Conservation (phyloP, 805 yeast species). For the Metschnikowia lunata region DNA sequence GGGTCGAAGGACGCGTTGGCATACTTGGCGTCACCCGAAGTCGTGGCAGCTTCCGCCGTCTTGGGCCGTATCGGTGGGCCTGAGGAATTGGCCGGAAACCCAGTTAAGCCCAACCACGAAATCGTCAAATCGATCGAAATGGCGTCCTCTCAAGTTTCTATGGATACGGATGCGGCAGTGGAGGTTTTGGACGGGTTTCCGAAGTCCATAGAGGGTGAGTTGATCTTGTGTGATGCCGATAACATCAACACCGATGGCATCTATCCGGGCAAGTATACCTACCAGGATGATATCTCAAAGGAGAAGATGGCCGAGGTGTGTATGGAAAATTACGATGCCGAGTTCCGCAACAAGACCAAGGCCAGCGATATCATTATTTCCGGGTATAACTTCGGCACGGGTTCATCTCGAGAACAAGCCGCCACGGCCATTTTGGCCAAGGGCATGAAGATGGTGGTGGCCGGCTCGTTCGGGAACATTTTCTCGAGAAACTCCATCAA, state of each 20-base stretch:
- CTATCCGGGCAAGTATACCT: constrained; percentile 98
- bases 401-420: constrained; percentile 98
- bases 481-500: constrained; percentile 94
- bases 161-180: constrained; percentile 39
- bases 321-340: constrained; percentile 97
- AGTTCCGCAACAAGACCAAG: constrained; percentile 74
- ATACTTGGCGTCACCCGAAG: constrained; percentile 93
- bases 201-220: constrained; percentile 79
- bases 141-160: constrained; percentile 26
- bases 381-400: constrained; percentile 97
- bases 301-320: constrained; percentile 98
- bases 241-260: constrained; percentile 97
- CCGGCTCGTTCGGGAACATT: constrained; percentile 97
- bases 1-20: constrained; percentile 96
- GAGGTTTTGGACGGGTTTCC: constrained; percentile 91
- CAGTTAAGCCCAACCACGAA: constrained; percentile 41
- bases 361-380: constrained; percentile 87
- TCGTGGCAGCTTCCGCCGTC: constrained; percentile 98
- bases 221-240: constrained; percentile 94
- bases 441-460: constrained; percentile 87
- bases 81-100: constrained; percentile 67
- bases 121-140: constrained; percentile 43
- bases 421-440: constrained; percentile 96
- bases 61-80: constrained; percentile 92
- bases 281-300: constrained; percentile 93